A percentile compares a stretch with the other conserved stretches of the same genome.
These are phyloP conservation scores for Magnolia kwangsiensis DNA, from an alignment of 164 flowering plant species.

Conservation along the genomic window DNA sequence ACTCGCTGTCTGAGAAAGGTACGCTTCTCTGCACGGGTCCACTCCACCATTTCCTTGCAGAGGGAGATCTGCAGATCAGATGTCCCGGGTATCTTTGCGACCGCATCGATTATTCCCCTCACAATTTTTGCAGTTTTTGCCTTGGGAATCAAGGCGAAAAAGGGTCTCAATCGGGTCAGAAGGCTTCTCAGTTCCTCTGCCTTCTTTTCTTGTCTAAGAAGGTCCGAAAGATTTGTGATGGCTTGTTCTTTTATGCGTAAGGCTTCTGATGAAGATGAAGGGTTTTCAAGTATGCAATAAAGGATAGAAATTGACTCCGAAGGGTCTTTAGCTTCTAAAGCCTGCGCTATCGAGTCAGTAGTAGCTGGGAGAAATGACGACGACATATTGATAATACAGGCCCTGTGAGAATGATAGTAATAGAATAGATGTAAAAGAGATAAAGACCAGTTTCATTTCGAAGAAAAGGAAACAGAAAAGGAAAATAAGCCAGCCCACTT, in stretches of 20 bases:
- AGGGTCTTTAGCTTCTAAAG: slow-evolving; percentile 52
- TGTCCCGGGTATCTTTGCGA: slow-evolving; percentile 61
- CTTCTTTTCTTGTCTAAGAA: slow-evolving; percentile 51
- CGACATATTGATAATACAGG: slow-evolving; percentile 27
- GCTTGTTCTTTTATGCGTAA: slow-evolving; percentile 59
- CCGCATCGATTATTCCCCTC: slow-evolving; percentile 58
- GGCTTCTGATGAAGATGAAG: slow-evolving; percentile 60
- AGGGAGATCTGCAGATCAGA: slow-evolving; percentile 65
- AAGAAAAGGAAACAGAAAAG: background rate
- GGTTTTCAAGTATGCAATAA: slow-evolving; percentile 46
- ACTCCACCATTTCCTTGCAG: slow-evolving; percentile 63
- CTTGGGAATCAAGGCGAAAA: slow-evolving; percentile 60
- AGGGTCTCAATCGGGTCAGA: slow-evolving; percentile 62
- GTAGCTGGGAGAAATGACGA: slow-evolving; percentile 58
- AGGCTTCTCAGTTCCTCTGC: slow-evolving; percentile 64
- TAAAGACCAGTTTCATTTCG: background rate
- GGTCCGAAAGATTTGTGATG: slow-evolving; percentile 57
- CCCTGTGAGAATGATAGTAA: background rate
- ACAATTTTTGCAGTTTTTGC: slow-evolving; percentile 74
- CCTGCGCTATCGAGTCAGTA: slow-evolving; percentile 53
- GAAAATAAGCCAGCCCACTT: no score
- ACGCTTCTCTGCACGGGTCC: slow-evolving; percentile 68
- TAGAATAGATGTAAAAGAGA: background rate
- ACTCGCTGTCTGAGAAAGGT: slow-evolving; percentile 61
- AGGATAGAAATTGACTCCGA: slow-evolving; percentile 52